Conservation (phyloP, 306 rosid genomes). For the Trifolium repens region DNA sequence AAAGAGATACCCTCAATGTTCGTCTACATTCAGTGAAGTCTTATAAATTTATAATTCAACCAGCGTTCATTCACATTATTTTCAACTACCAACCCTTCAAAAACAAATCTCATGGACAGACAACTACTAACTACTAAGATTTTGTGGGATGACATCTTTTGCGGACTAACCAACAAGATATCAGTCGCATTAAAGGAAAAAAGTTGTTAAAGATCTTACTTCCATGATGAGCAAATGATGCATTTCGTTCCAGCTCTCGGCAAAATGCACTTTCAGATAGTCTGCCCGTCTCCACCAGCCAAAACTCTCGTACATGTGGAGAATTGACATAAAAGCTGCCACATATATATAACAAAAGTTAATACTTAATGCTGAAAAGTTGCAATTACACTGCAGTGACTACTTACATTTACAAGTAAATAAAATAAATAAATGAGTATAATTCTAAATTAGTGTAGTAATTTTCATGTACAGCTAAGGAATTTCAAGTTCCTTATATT, state of each 20-base stretch:
- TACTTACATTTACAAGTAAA: constrained; percentile 35
- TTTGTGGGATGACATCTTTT: constrained; percentile 23
- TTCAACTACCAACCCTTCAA: constrained; percentile 39
- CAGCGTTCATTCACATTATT: background rate
- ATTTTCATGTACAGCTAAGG: constrained; percentile 22
- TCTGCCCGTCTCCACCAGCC: constrained; percentile 99
- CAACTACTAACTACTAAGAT: constrained; percentile 23
- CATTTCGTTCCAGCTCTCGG: constrained; percentile 99
- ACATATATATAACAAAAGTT: constrained; percentile 30
- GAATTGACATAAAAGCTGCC: constrained; percentile 92
- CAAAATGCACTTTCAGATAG: constrained; percentile 96
- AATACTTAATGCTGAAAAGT: constrained; percentile 31
- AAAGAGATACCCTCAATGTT: background rate
- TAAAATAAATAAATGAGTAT: constrained; percentile 30
- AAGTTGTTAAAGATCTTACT: constrained; percentile 48
- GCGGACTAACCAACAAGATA: constrained; percentile 28
- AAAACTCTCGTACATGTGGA: constrained; percentile 93
- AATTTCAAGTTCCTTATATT: constrained; percentile 4
- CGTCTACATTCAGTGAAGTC: constrained; percentile 7
- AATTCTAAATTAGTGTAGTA: background rate
- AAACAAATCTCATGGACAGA: constrained; percentile 27
- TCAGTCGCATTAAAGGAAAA: constrained; percentile 4
- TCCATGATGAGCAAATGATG: constrained; percentile 99
- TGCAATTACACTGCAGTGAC: constrained; percentile 23
- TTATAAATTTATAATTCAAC: constrained; percentile 10